These are phyloP conservation scores for Ajuga reptans DNA, from an alignment of 305 asterid species.

Conservation along the genomic window DNA sequence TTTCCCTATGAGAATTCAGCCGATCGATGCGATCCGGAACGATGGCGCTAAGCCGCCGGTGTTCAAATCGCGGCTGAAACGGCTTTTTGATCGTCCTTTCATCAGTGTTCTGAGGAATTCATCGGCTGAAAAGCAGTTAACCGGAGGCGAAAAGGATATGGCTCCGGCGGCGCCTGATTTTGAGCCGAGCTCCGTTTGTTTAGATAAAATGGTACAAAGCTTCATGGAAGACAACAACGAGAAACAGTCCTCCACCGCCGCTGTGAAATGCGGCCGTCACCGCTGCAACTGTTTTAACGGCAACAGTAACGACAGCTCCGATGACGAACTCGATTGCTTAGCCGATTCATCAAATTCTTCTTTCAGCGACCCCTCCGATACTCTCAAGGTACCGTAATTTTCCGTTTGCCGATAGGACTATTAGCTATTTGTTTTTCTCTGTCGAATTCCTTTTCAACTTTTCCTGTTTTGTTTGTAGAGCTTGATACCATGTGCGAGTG, in stretches of 20 bases:
- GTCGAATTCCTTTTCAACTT: not conserved
- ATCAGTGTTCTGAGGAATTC: conserved; percentile 54
- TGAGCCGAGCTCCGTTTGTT: conserved; percentile 87
- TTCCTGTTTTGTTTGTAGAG: conserved; percentile 33
- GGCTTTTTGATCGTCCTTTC: conserved; percentile 88
- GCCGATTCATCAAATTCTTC: conserved; percentile 53
- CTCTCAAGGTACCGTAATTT: conserved; percentile 54
- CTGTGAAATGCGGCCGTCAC: conserved; percentile 58
- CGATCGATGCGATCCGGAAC: conserved; percentile 57
- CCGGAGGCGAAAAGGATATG: conserved; percentile 35
- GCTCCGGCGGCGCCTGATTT: conserved; percentile 42
- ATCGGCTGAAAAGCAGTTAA: conserved; percentile 43
- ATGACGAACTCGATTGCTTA: conserved; percentile 70
- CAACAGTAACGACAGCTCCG: conserved; percentile 80
- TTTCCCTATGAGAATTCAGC: conserved; percentile 83
- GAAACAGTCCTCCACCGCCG: conserved; percentile 33
- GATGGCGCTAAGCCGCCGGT: conserved; percentile 48
- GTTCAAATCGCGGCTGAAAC: conserved; percentile 70
- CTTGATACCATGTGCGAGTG: conserved; percentile 60
- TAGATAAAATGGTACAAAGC: conserved; percentile 83
- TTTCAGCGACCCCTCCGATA: conserved; percentile 45
- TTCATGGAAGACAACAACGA: conserved; percentile 74
- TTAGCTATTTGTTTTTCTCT: not conserved
- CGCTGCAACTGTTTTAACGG: conserved; percentile 95
- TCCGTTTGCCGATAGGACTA: not conserved